Percentiles rank a stretch among this genome's conserved stretches.
These are phyloP conservation scores for Komagataea norvegica DNA, from an alignment of 1,139 yeast species.

Conservation along the genomic window DNA sequence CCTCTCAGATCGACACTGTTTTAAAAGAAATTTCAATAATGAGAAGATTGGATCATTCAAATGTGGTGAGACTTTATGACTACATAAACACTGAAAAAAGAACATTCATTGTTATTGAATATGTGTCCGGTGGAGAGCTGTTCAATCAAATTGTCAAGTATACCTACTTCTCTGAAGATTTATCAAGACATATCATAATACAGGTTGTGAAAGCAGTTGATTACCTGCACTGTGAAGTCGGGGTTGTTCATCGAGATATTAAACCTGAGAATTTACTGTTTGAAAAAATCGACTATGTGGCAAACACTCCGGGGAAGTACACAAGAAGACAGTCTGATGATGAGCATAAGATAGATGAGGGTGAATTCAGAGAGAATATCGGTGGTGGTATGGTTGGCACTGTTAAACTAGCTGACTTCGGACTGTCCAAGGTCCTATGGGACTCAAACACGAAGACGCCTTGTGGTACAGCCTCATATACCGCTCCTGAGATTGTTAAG, in stretches of 20 bases:
- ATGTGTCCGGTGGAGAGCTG: conserved; percentile 88
- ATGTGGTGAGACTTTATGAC: conserved; percentile 65
- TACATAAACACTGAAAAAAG: conserved; percentile 58
- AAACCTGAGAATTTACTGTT: conserved; percentile 64
- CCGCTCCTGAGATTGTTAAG: conserved; percentile 91
- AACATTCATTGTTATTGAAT: conserved; percentile 78
- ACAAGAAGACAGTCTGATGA: conserved; percentile 67
- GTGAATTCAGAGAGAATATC: conserved; percentile 61
- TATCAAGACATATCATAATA: conserved; percentile 74
- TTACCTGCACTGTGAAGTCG: conserved; percentile 67
- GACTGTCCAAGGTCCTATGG: conserved; percentile 78
- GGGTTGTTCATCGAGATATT: conserved; percentile 86
- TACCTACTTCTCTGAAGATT: conserved; percentile 84
- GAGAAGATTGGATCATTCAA: conserved; percentile 49
- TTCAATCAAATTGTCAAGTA: conserved; percentile 89
- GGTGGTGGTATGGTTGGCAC: conserved; percentile 91
- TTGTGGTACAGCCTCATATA: conserved; percentile 86
- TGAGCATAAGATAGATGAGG: conserved; percentile 76
- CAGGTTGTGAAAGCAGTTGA: conserved; percentile 81
- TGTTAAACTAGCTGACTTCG: conserved; percentile 89
- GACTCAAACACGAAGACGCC: conserved; percentile 72
- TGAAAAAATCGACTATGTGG: conserved; percentile 60
- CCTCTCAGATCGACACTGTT: conserved; percentile 36
- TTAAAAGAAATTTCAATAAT: conserved; percentile 74
- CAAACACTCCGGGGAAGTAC: conserved; percentile 38